These are phyloP conservation scores for Mucor velutinosus DNA, from an alignment of 371 early-diverging fungal species.

Conservation along the genomic window DNA sequence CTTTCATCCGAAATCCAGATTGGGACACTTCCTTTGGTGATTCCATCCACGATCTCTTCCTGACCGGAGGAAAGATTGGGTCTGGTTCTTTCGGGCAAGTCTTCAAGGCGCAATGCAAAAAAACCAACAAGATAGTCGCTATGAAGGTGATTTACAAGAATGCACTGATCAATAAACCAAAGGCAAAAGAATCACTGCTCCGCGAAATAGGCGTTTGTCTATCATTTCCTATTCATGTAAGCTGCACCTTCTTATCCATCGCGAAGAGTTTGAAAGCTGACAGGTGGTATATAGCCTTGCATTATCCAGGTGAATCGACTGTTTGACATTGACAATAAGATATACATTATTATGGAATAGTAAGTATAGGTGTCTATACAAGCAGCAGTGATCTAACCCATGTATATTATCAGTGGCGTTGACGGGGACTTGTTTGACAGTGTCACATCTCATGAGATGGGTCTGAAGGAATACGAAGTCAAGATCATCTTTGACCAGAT, in stretches of 20 bases:
- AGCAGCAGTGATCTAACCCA: not conserved
- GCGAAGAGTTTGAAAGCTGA: not conserved
- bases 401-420: constrained; percentile 6
- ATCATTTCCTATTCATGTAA: constrained; percentile 26
- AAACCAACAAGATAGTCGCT: constrained; percentile 10
- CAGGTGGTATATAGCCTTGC: constrained; percentile 19
- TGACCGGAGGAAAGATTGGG: not conserved
- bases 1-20: constrained; percentile 13
- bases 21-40: not conserved
- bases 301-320: constrained; percentile 21
- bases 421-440: constrained; percentile 32
- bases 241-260: too few relatives aligned
- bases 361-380: constrained; percentile 11
- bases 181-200: constrained; percentile 2
- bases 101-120: constrained; percentile 8
- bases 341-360: constrained; percentile 35
- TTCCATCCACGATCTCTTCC: constrained; percentile 3
- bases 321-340: constrained; percentile 11
- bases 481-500: constrained; percentile 34
- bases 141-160: constrained; percentile 7
- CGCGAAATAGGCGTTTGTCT: constrained; percentile 29
- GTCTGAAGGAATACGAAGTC: constrained; percentile 23
- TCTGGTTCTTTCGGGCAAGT: constrained; percentile 14
- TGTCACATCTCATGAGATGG: not conserved
- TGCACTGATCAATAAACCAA: not conserved